These are phyloP conservation scores for Coprinellus aureogranulatus DNA, from an alignment of 768 basidiomycete genomes.

Conservation along the genomic window DNA sequence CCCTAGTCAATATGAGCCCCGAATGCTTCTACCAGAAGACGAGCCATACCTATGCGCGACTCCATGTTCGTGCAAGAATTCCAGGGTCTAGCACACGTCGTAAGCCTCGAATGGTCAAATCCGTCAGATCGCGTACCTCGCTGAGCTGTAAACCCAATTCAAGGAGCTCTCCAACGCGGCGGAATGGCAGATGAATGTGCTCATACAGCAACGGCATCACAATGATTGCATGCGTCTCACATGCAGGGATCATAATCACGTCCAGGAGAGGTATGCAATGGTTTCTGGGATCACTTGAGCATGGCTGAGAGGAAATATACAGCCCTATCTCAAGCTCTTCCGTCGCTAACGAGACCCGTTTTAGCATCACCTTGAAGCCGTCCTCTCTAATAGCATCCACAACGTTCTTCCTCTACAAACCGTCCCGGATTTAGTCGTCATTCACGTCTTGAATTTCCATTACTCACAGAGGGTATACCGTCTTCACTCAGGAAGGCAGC, in stretches of 20 bases:
- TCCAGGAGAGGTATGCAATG: constrained; percentile 22
- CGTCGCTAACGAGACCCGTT: background rate
- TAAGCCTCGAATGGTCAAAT: no score
- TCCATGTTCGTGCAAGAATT: constrained; percentile 20
- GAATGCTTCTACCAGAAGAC: background rate
- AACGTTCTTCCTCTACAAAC: background rate
- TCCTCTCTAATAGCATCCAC: background rate
- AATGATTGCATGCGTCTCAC: constrained; percentile 11
- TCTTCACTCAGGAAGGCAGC: background rate
- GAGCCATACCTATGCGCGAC: constrained; percentile 14
- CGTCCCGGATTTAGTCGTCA: background rate
- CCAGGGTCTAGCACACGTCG: no score
- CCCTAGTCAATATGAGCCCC: constrained; percentile 10
- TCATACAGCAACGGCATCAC: constrained; percentile 22
- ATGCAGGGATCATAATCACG: constrained; percentile 17
- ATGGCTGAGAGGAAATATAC: constrained; percentile 13
- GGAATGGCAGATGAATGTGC: constrained; percentile 14
- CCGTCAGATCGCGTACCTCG: constrained; percentile 15
- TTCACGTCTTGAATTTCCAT: background rate
- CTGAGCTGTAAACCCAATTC: constrained; percentile 20
- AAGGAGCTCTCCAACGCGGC: constrained; percentile 18
- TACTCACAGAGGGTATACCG: constrained; percentile 4
- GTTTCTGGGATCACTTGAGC: constrained; percentile 19
- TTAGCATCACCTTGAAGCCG: background rate
- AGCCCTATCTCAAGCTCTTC: constrained; percentile 6